A percentile compares a stretch with the other conserved stretches of the same genome.
phyloP scores from a whole-genome alignment of 805 yeast species.

The Wickerhamomyces strasburgensis region DNA sequence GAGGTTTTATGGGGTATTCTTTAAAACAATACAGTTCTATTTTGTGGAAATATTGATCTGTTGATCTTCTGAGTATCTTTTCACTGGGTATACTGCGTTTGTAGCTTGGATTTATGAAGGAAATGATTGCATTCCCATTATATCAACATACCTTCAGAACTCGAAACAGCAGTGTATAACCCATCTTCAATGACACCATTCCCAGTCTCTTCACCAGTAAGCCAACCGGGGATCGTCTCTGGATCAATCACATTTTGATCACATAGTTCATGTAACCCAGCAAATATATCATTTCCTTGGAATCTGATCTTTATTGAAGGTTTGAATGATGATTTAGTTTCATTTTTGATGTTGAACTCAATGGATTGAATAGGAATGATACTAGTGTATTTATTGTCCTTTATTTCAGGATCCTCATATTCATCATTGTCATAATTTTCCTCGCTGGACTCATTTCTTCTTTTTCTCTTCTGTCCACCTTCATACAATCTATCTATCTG shows the following conservation, averaged over 20 bases:
- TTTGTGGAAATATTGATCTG: too few species aligned
- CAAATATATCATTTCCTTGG: constrained; percentile 69
- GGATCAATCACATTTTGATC: constrained; percentile 44
- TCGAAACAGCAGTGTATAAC: constrained; percentile 2
- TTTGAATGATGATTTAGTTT: constrained; percentile 13
- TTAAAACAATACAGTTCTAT: too few species aligned
- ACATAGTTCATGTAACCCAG: constrained; percentile 69
- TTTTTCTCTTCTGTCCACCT: constrained; percentile 24
- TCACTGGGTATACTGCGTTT: too few species aligned
- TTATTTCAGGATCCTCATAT: constrained; percentile 12
- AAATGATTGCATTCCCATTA: too few species aligned
- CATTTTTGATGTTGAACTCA: constrained; percentile 38
- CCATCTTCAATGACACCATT: constrained; percentile 45
- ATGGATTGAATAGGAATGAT: constrained; percentile 54
- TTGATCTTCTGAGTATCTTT: too few species aligned
- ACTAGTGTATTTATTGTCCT: constrained; percentile 41
- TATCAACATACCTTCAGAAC: too few species aligned
- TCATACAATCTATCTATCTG: constrained; percentile 36
- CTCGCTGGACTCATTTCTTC: constrained; percentile 16
- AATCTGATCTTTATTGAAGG: constrained; percentile 30
- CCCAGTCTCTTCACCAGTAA: constrained; percentile 69
- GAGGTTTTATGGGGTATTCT: too few species aligned
- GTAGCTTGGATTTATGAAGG: too few species aligned
- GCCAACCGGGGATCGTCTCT: constrained; percentile 63
- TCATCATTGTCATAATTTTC: constrained; percentile 21